These are phyloP conservation scores for Blastobotrys peoriensis DNA, from an alignment of 805 yeast species.

Conservation along the genomic window DNA sequence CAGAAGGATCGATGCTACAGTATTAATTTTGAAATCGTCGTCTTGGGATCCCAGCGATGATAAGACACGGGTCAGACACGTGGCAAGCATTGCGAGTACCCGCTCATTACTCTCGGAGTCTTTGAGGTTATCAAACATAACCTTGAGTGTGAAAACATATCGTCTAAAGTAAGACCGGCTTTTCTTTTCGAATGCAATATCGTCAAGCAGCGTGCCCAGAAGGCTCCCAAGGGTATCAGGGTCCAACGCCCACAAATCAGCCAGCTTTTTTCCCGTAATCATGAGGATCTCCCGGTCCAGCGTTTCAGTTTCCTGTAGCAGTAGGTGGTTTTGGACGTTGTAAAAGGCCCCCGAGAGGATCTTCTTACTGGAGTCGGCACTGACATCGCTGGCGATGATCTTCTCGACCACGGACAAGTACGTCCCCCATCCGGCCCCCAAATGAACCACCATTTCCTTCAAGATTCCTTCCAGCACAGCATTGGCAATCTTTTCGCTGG, in stretches of 20 bases:
- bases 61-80: not conserved
- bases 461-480: constrained; percentile 10
- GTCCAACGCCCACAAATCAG: constrained; percentile 7
- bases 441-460: constrained; percentile 10
- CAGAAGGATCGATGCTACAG: constrained; percentile 4
- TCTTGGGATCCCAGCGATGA: not conserved
- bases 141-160: constrained; percentile 5
- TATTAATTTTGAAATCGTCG: constrained; percentile 4
- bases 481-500: constrained; percentile 5
- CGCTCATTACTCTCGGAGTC: not conserved
- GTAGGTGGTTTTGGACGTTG: not conserved
- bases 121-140: constrained; percentile 4
- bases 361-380: not conserved
- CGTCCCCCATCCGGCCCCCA: constrained; percentile 18
- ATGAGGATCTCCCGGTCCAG: constrained; percentile 6
- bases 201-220: constrained; percentile 4
- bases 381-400: constrained; percentile 5
- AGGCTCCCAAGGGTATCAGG: not conserved
- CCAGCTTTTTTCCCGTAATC: constrained; percentile 7
- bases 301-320: constrained; percentile 7
- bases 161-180: constrained; percentile 5
- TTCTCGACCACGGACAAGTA: constrained; percentile 16
- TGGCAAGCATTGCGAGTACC: constrained; percentile 3
- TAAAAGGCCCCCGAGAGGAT: constrained; percentile 3
- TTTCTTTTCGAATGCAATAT: constrained; percentile 4